Conservation (phyloP, 176 grass and related monocot genomes). For the bread wheat (Triticum aestivum) region IWGSC_CS_RefSeq_v2.1 NC_057801.1:247600464-247600963, state of each 20-base stretch:
- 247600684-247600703: background rate
- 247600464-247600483: conserved; percentile 57
- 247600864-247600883: background rate
- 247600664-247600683: background rate
- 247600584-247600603: no score
- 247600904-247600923: no score
- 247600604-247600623: background rate
- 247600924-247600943: no score
- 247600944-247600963: no score
- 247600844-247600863: background rate
- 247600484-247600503: background rate
- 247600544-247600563: conserved; percentile 9
- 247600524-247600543: background rate
- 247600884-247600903: no score
- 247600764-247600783: background rate
- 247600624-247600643: background rate
- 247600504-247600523: background rate
- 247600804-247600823: background rate
- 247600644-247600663: conserved; percentile 28
- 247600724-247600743: background rate
- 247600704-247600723: background rate
- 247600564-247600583: background rate
- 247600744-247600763: background rate
- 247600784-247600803: background rate
- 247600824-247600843: background rate